Percentiles rank a stretch among this genome's conserved stretches.
phyloP scores from a whole-genome alignment of 805 yeast genomes.

The Spathaspora boniae region DNA sequence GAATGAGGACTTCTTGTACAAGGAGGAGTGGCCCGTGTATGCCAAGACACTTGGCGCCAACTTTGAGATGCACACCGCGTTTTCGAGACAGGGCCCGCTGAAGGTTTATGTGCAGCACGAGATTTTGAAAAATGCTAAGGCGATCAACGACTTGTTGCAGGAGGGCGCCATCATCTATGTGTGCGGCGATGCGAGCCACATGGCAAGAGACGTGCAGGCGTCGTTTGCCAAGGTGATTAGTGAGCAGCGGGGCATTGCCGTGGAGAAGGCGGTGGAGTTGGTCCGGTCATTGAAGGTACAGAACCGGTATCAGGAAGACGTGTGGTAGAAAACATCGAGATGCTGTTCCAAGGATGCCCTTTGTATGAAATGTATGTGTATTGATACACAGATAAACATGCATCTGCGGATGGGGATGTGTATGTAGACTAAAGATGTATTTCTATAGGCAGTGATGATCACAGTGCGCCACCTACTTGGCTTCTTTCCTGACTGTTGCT shows the following conservation, averaged over 20 bases:
- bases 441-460: neutral
- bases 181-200: constrained; percentile 93
- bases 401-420: too few species aligned
- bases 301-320: constrained; percentile 95
- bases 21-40: constrained; percentile 85
- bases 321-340: constrained; percentile 56
- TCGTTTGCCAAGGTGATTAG: constrained; percentile 63
- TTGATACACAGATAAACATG: neutral
- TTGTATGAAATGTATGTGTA: neutral
- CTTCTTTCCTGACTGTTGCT: neutral
- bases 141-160: constrained; percentile 52
- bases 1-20: constrained; percentile 78
- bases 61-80: constrained; percentile 78
- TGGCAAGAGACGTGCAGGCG: constrained; percentile 91
- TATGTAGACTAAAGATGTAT: constrained; percentile 1
- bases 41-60: constrained; percentile 54
- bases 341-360: neutral
- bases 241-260: constrained; percentile 57
- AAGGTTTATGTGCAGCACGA: constrained; percentile 85
- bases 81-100: constrained; percentile 65
- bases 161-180: constrained; percentile 87
- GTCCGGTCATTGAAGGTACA: constrained; percentile 76
- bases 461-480: neutral
- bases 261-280: constrained; percentile 69
- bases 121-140: constrained; percentile 49